Conservation (phyloP, 441 rosid genomes). For the Corymbia citriodora region DNA sequence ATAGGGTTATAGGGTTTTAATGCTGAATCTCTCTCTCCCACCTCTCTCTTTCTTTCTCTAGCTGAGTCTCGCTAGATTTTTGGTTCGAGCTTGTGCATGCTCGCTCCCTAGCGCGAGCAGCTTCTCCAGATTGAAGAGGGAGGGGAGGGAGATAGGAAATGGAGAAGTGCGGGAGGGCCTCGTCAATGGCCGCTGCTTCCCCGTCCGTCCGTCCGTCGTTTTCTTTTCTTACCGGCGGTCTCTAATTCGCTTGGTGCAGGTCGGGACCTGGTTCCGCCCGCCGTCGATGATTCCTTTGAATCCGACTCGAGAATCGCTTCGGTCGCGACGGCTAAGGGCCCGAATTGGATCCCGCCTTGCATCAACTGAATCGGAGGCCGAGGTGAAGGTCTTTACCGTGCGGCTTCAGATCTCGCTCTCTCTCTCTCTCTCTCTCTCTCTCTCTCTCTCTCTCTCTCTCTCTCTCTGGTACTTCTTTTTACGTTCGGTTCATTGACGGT, state of each 20-base stretch:
- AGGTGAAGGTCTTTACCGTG: constrained; percentile 34
- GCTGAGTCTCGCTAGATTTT: neutral
- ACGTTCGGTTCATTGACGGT: neutral
- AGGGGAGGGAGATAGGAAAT: neutral
- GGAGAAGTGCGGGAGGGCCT: neutral
- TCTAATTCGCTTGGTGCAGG: constrained; percentile 99
- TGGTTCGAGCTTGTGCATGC: neutral
- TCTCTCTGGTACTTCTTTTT: neutral
- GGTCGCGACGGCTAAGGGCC: neutral
- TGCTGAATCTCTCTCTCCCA: neutral
- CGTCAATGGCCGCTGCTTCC: neutral
- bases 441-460: neutral
- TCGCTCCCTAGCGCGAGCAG: neutral
- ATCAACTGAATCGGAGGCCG: constrained; percentile 99
- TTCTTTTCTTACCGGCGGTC: constrained; percentile 47
- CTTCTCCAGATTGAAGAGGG: neutral
- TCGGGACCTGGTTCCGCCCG: constrained; percentile 72
- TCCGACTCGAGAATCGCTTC: constrained; percentile 4
- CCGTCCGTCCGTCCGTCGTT: neutral
- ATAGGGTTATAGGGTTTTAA: neutral
- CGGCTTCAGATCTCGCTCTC: neutral
- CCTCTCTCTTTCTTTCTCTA: neutral
- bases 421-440: neutral
- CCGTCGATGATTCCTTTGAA: neutral
- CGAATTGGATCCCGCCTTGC: constrained; percentile 98